Percentiles rank a stretch among this genome's conserved stretches.
These are phyloP conservation scores for Pichia cabralensis DNA, from an alignment of 805 yeast species.

Conservation along the genomic window DNA sequence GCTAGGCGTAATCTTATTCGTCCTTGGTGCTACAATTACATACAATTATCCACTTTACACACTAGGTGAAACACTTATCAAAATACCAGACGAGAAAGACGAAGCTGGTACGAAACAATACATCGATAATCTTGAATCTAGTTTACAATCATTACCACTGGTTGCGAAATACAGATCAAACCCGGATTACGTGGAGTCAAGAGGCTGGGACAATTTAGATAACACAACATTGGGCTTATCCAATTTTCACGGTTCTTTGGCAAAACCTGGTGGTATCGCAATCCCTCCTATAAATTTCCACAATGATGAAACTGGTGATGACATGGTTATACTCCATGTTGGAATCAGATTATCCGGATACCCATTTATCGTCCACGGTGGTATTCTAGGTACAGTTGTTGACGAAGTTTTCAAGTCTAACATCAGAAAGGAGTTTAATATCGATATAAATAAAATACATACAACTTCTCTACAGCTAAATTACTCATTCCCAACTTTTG, in stretches of 20 bases:
- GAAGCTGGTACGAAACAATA: conserved; percentile 17
- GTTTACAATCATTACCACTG: conserved; percentile 40
- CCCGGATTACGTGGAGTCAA: conserved; percentile 27
- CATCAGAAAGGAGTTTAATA: conserved; percentile 18
- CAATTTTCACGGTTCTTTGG: conserved; percentile 36
- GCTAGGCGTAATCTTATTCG: conserved; percentile 11
- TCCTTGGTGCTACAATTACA: conserved; percentile 19
- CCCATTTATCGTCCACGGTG: conserved; percentile 85
- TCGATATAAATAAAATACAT: conserved; percentile 21
- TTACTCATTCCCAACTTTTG: conserved; percentile 66
- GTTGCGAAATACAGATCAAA: conserved; percentile 36
- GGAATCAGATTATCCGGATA: conserved; percentile 78
- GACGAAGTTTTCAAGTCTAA: conserved; percentile 57
- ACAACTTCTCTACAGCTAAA: conserved; percentile 39
- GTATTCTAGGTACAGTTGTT: conserved; percentile 68
- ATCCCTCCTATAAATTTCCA: conserved; percentile 63
- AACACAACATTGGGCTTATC: conserved; percentile 14
- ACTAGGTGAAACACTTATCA: conserved; percentile 15
- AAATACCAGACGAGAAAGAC: conserved; percentile 13
- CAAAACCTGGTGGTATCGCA: conserved; percentile 71
- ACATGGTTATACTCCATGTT: conserved; percentile 60
- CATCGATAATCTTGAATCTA: conserved; percentile 30
- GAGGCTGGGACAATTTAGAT: conserved; percentile 39
- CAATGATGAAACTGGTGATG: conserved; percentile 44
- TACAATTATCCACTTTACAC: conserved; percentile 23